A percentile compares a stretch with the other conserved stretches of the same genome.
Evolutionary conservation across 1,284 basidiomycete genomes (phyloP).

Genomic region (Ceratobasidium sp.): DNA sequence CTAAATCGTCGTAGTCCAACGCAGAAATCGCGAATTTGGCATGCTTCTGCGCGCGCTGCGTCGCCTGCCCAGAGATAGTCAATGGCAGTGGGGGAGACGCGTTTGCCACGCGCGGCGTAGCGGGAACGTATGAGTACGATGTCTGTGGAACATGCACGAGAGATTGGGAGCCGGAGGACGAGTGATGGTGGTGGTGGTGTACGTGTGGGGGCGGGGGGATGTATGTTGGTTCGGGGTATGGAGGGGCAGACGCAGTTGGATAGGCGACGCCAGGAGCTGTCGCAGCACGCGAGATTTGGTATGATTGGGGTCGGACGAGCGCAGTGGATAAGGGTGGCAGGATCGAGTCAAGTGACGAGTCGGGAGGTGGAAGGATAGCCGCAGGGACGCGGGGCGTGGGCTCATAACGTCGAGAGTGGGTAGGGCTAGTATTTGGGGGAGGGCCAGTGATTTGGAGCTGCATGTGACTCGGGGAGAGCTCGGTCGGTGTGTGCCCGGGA

Average conservation of each 20-base stretch:
- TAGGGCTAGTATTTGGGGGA: conserved; percentile 8
- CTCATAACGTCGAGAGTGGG: conserved; percentile 28
- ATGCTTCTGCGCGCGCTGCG: conserved; percentile 73
- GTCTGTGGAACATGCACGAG: conserved; percentile 41
- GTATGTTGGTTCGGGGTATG: conserved; percentile 39
- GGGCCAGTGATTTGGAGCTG: conserved; percentile 39
- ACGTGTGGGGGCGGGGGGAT: conserved; percentile 9
- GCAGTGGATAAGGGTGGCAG: conserved; percentile 28
- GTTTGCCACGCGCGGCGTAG: conserved; percentile 11
- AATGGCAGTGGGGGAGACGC: conserved; percentile 52
- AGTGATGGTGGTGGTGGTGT: conserved; percentile 16
- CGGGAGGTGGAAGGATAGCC: conserved; percentile 36
- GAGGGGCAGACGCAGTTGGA: conserved; percentile 36
- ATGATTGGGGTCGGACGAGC: conserved; percentile 35
- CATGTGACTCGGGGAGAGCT: conserved; percentile 2
- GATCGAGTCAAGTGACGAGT: conserved; percentile 1
- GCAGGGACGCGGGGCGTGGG: conserved; percentile 36
- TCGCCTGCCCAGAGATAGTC: conserved; percentile 30
- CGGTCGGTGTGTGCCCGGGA: conserved; percentile 14
- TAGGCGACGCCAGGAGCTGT: conserved; percentile 1
- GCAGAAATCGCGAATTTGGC: conserved; percentile 91
- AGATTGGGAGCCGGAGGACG: conserved; percentile 5
- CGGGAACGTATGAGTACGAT: conserved; percentile 36
- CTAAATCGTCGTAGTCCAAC: conserved; percentile 92
- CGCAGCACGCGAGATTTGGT: conserved; percentile 17